Evolutionary conservation across 495 filamentous ascomycete species (phyloP).

Genomic region (Penicillium roqueforti): DNA sequence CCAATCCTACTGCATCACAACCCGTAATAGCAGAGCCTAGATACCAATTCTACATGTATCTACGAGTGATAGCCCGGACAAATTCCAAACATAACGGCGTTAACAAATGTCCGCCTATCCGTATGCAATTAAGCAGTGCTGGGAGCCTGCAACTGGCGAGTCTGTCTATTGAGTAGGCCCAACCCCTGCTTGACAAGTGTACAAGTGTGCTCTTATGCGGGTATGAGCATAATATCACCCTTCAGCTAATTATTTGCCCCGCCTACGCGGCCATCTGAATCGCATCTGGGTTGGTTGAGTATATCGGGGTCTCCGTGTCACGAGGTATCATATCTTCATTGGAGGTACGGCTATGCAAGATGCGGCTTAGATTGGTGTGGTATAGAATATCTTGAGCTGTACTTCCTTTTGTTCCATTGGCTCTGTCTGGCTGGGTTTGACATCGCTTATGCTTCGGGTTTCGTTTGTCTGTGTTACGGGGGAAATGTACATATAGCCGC

Average conservation of each 20-base stretch:
- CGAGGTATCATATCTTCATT: neutral
- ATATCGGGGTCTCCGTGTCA: conserved; percentile 3
- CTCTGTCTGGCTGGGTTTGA: neutral
- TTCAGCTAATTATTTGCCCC: neutral
- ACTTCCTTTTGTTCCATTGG: neutral
- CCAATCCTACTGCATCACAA: neutral
- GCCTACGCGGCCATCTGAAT: neutral
- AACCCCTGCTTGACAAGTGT: neutral
- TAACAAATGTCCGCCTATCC: neutral
- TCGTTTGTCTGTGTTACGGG: conserved; percentile 3
- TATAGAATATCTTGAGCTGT: neutral
- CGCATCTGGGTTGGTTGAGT: neutral
- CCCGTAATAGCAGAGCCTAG: neutral
- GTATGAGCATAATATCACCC: neutral
- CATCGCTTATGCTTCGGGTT: conserved; percentile 1
- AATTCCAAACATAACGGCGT: neutral
- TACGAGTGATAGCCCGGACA: neutral
- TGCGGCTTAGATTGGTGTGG: neutral
- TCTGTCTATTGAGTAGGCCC: neutral
- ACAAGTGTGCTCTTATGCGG: neutral
- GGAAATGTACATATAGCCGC: neutral
- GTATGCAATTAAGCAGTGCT: conserved; percentile 4
- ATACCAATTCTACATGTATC: neutral
- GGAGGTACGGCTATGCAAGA: neutral
- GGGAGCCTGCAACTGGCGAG: neutral